Evolutionary conservation across 768 basidiomycete genomes (phyloP), one percentile per base, ranked within the genome.

Genomic region (Lactarius hatsudake): DNA sequence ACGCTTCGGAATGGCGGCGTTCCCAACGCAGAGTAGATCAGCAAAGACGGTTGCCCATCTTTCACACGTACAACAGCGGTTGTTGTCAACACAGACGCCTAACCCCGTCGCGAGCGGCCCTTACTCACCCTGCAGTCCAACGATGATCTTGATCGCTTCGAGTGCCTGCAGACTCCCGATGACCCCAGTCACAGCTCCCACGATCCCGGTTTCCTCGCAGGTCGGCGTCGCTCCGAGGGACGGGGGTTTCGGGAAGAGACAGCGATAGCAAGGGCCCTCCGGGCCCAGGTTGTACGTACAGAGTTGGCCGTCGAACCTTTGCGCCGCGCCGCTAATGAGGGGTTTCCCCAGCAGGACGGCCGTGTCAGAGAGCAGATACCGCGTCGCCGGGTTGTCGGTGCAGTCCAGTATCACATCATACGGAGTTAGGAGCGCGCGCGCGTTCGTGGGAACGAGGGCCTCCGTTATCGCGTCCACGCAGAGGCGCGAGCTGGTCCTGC

Each of bases 281-380:
- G 79, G 76, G 7, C 83, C 86, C 5, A 88, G 77, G 73, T 93
- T 92, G 75, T 92, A 94, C 17, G 84, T 80, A 72, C 86, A 89
- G 6, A 94, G 81, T 74, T 94, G 93, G 0, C 93, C 93, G 67
- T 93, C 91, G 71, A 83, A 89, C 72, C 85, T 85, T 73, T 93
- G 93, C 0, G 97, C 97, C 1, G 96, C 97, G 9, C 96, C 96
- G 65, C 91, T 93, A 43, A 98, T 89, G 45, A 98, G 87, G 17
- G 93, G 90, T 57, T 87, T 91, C n/a, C 79, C 78, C 2, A 95
- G 83, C 1, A 79, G 79, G 45, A 94, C 91, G 18, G 91, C 86
- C 0, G 86, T 85, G 75, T 98, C 96, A 30, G 93, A 95, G 61
- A 99, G 82, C 23, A 98, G 85, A 77, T 98, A 98, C 6, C 97